Conservation (phyloP, 257 asterid genomes). For the Solanum pinnatisectum region DNA sequence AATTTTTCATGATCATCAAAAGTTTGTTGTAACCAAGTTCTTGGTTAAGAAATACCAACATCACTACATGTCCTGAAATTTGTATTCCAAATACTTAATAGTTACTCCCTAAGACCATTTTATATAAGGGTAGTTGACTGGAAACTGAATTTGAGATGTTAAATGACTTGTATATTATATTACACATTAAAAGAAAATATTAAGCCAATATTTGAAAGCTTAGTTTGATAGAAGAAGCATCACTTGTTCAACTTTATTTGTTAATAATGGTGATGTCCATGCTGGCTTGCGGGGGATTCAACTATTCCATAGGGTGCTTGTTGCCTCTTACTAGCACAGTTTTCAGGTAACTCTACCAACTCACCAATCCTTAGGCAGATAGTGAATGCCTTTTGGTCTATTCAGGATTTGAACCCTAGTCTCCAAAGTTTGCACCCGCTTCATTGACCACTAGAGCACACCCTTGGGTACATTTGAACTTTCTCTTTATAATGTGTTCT, state of each 20-base stretch:
- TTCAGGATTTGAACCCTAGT: neutral
- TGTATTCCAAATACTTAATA: neutral
- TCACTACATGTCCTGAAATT: neutral
- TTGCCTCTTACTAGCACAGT: neutral
- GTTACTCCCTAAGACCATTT: neutral
- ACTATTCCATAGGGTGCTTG: neutral
- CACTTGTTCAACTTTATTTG: neutral
- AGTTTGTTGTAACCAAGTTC: neutral
- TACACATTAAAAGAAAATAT: neutral
- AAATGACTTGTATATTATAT: neutral
- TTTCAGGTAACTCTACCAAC: neutral
- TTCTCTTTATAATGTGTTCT: neutral
- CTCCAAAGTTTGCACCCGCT: neutral
- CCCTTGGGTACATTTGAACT: neutral
- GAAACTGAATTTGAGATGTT: neutral
- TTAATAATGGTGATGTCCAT: neutral
- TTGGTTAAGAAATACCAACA: neutral
- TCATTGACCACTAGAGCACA: neutral
- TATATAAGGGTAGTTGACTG: neutral
- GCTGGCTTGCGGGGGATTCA: neutral
- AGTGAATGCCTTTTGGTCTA: neutral
- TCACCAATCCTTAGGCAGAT: neutral
- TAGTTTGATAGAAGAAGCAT: neutral
- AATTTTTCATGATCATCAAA: neutral
- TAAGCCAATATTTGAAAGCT: neutral